phyloP scores from a whole-genome alignment of 306 rosid species.

The Clitoria ternatea region DNA sequence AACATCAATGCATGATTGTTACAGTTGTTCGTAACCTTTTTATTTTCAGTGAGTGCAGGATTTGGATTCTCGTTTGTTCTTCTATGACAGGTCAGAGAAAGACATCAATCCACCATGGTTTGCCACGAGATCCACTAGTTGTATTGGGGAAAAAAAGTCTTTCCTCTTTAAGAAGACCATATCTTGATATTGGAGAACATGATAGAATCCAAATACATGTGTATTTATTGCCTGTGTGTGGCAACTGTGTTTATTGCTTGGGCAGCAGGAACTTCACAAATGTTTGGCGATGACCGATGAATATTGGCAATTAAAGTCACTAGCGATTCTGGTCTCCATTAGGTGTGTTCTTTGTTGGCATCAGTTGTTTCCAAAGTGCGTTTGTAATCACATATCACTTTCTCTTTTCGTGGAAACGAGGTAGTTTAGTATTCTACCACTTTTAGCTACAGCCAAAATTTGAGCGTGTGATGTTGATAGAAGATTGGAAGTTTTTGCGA shows the following conservation, averaged over 20 bases:
- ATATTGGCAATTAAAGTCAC: constrained; percentile 4
- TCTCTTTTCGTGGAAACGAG: background rate
- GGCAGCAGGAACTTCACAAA: constrained; percentile 3
- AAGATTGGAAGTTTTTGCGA: background rate
- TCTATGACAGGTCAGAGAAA: background rate
- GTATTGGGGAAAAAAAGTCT: background rate
- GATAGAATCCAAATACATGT: background rate
- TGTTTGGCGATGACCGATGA: constrained; percentile 18
- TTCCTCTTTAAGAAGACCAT: background rate
- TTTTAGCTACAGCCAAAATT: background rate
- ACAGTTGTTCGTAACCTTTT: background rate
- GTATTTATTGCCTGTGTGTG: background rate
- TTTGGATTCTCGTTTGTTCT: background rate
- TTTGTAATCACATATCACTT: constrained; percentile 15
- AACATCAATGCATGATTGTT: background rate
- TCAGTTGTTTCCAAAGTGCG: constrained; percentile 14
- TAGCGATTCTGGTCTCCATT: constrained; percentile 2
- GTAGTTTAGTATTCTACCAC: background rate
- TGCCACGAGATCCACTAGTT: background rate
- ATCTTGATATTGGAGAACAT: background rate
- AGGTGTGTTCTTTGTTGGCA: constrained; percentile 21
- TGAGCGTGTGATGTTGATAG: background rate
- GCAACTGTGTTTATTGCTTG: constrained; percentile 11
- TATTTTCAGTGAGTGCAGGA: background rate
- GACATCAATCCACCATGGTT: background rate